Evolutionary conservation across 2,329 filamentous ascomycete genomes (phyloP).

Genomic region (Ilyonectria mors-panacis): DNA sequence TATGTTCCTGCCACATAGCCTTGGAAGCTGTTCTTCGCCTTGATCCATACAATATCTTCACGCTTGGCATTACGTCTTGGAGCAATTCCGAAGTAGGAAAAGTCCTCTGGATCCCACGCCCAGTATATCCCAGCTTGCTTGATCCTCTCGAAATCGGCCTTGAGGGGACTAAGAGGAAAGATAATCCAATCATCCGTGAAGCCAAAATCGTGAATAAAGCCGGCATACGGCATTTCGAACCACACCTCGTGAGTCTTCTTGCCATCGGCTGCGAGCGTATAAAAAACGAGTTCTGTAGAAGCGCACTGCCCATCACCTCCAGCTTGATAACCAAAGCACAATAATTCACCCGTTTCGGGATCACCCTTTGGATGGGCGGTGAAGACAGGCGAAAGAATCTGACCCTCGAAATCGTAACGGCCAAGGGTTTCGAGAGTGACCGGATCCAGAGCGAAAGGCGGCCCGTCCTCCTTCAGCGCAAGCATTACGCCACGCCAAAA

Average conservation of each 20-base stretch:
- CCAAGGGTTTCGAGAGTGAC: neutral
- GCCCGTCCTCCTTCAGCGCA: conserved; percentile 8
- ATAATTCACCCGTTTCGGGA: neutral
- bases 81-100: neutral
- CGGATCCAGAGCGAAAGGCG: conserved; percentile 3
- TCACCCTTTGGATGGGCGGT: neutral
- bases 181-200: conserved; percentile 13
- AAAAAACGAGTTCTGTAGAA: neutral
- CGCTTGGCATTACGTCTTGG: neutral
- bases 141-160: neutral
- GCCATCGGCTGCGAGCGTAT: neutral
- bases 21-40: conserved; percentile 26
- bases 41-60: conserved; percentile 14
- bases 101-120: conserved; percentile 7
- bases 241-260: neutral
- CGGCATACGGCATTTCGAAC: conserved; percentile 1
- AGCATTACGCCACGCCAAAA: conserved; percentile 12
- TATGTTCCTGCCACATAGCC: conserved; percentile 30
- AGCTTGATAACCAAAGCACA: conserved; percentile 18
- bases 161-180: neutral
- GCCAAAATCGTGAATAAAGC: conserved; percentile 6
- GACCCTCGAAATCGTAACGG: neutral
- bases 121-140: conserved; percentile 2
- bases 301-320: conserved; percentile 11
- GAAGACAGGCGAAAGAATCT: neutral